Conservation (phyloP, 1,139 yeast genomes). For the Nakaseomyces uthaithaninus region DNA sequence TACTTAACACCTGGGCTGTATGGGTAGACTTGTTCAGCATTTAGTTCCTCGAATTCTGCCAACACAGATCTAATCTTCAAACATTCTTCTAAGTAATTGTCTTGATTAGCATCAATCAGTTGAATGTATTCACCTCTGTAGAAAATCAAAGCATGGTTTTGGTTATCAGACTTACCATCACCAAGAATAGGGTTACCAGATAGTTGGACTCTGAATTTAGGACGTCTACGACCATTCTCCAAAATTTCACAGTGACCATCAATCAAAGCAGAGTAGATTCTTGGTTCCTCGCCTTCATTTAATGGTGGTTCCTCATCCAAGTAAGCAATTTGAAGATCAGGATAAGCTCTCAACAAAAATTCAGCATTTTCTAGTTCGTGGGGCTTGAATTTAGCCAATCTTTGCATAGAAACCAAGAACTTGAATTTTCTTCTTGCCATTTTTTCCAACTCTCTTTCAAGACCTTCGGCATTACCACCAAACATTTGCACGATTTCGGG, state of each 20-base stretch:
- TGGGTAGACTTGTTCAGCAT: constrained; percentile 76
- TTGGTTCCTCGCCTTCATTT: constrained; percentile 95
- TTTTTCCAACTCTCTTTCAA: constrained; percentile 93
- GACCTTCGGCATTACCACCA: constrained; percentile 93
- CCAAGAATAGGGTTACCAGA: constrained; percentile 99
- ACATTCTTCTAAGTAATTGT: constrained; percentile 96
- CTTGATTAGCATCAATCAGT: constrained; percentile 97
- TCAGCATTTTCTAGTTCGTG: constrained; percentile 98
- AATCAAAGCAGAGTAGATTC: constrained; percentile 90
- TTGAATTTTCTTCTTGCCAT: constrained; percentile 99
- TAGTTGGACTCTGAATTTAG: constrained; percentile 92
- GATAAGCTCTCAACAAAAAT: constrained; percentile 95
- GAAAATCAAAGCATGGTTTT: constrained; percentile 92
- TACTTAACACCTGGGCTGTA: constrained; percentile 52
- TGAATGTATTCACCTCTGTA: constrained; percentile 98
- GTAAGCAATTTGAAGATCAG: constrained; percentile 96
- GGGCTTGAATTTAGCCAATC: constrained; percentile 92
- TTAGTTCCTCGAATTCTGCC: constrained; percentile 96
- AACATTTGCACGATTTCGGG: constrained; percentile 97
- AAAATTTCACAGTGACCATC: constrained; percentile 98
- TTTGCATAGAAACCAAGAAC: constrained; percentile 96
- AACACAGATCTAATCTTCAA: constrained; percentile 92
- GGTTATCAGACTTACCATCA: constrained; percentile 99
- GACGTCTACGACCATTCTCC: constrained; percentile 98
- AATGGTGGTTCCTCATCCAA: constrained; percentile 88